Base-by-base conservation (phyloP, 805 yeast species). In the Yamadazyma ubonensis region DNA sequence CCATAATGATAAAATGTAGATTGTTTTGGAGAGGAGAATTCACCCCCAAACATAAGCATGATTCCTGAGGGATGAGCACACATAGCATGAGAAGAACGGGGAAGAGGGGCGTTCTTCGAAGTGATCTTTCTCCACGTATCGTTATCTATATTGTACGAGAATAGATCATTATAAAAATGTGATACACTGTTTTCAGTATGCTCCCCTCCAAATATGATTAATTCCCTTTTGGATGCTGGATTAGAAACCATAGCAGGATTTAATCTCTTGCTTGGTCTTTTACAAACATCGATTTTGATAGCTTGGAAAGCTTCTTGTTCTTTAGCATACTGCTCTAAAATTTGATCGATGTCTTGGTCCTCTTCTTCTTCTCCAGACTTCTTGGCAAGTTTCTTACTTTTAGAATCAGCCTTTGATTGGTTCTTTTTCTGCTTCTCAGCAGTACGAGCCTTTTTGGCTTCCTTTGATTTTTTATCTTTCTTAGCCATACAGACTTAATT, bases 1-100 rank as follows among this genome's bases (percentile, higher is more conserved):
- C 96, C 91, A 59, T 87, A 91, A 62, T 91, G 99, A 59, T 93
- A 93, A 62, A 91, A 91, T 0, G 96, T 88, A 36, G 87, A 79
- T 60, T 91, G 99, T 53, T 91, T 91, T 3, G 98, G 98, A 11
- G 96, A 86, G 1, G 96, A 86, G 53, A 93, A 91, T 63, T 91
- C 99, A 53, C 99, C 99, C 36, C 98, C 99, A 65, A 88, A 93
- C 70, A 91, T 63, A 44, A 91, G 59, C 19, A 87, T 75, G 2
- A 90, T 68, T 8, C 98, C 98, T 2, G 89, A 79, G 1, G 96
- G 96, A 61, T 91, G 98, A 0, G 86, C 83, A 46, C 90, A 82
- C 87, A 90, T 86, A 1, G 96, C 86, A 51, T 95, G 96, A 0
- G 96, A 88, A 0, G 96, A 86, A 46, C 99, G 70, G 1, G 96